Conservation (phyloP, 2,329 filamentous ascomycete species). For the Cercospora sp. region DNA sequence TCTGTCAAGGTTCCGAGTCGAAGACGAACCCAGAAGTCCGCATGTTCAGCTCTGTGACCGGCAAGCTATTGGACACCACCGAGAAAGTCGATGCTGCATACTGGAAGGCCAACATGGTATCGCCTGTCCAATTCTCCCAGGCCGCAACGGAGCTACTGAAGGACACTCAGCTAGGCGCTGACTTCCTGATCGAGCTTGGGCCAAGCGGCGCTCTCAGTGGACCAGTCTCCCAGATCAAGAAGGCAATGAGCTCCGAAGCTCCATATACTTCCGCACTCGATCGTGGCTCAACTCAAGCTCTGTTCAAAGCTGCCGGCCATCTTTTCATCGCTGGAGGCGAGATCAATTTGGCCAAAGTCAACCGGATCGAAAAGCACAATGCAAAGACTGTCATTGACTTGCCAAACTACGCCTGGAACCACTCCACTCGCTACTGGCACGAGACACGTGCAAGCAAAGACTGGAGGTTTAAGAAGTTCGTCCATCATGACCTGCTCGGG, state of each 20-base stretch:
- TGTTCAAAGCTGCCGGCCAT: neutral
- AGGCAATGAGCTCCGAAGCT: neutral
- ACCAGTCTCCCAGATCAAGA: neutral
- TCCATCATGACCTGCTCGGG: slow-evolving; percentile 10
- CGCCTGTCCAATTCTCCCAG: neutral
- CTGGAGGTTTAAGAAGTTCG: slow-evolving; percentile 3
- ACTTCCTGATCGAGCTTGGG: slow-evolving; percentile 11
- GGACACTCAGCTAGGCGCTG: neutral
- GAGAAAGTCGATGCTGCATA: neutral
- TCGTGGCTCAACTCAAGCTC: neutral
- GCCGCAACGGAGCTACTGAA: neutral
- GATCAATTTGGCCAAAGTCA: neutral
- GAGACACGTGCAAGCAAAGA: neutral
- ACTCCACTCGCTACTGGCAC: neutral
- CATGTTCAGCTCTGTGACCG: neutral
- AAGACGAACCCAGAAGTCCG: neutral
- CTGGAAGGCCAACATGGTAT: slow-evolving; percentile 4
- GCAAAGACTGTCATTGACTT: neutral
- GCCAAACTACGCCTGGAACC: slow-evolving; percentile 10
- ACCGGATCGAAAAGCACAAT: neutral
- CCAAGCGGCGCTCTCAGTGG: slow-evolving; percentile 1
- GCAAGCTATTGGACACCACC: neutral
- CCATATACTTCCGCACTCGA: neutral
- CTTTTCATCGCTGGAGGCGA: neutral
- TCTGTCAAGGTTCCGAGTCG: neutral